phyloP scores from a whole-genome alignment of 441 rosid species.

The Aleurites moluccanus region DNA sequence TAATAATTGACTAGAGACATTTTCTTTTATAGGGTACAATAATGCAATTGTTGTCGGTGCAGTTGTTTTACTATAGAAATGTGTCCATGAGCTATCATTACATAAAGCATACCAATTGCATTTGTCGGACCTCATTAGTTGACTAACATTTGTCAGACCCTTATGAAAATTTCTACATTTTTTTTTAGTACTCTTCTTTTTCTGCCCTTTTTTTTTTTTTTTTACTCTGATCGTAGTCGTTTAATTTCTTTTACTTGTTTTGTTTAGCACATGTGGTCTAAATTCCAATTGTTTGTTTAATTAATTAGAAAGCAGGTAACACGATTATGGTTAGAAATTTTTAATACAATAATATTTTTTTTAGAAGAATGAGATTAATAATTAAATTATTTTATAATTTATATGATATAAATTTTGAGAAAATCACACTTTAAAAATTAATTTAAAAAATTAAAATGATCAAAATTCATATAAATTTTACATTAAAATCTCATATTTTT shows the following conservation, averaged over 20 bases:
- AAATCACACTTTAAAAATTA: too few species aligned
- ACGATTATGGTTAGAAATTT: too few species aligned
- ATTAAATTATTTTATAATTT: too few species aligned
- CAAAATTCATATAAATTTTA: too few species aligned
- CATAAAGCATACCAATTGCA: slow-evolving; percentile 18
- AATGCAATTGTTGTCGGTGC: slow-evolving; percentile 12
- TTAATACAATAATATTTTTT: too few species aligned
- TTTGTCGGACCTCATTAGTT: slow-evolving; percentile 27
- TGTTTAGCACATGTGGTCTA: neutral
- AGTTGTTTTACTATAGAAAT: neutral
- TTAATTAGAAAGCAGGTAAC: too few species aligned
- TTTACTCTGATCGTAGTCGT: too few species aligned
- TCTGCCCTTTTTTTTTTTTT: too few species aligned
- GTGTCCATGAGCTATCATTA: slow-evolving; percentile 12
- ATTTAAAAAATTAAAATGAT: too few species aligned
- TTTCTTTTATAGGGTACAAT: neutral
- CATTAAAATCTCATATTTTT: too few species aligned
- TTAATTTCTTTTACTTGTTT: neutral
- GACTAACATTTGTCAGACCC: slow-evolving; percentile 7
- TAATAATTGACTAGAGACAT: neutral
- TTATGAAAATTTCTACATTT: neutral
- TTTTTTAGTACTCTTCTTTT: neutral
- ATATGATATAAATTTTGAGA: too few species aligned
- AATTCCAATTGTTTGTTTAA: neutral
- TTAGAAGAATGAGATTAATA: too few species aligned